Base-by-base conservation (phyloP, 2,329 filamentous ascomycete genomes). In the Aspergillus neoniger region DNA sequence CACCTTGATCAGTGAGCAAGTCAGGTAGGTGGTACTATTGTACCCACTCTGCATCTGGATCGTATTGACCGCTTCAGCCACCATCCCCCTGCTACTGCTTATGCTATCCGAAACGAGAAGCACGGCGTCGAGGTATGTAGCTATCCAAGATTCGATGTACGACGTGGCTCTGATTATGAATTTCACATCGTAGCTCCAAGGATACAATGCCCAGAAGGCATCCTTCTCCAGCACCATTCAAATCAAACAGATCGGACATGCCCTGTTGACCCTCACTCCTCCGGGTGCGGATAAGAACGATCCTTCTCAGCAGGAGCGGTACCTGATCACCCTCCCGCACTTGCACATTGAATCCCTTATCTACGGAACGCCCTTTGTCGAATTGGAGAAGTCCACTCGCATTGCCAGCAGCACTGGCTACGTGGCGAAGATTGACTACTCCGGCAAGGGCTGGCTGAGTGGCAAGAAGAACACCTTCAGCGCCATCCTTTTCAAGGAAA, bases 161-260 rank as follows among this genome's bases (percentile, higher is more conserved):
- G 32, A 2, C 32, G 30, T 15, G 48, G 12, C 9, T 55, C 23
- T 59, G 48, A 25, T 53, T 54, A 52, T 57, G 47, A 8, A 23
- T 25, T 21, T n/a, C 17, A 50, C 23, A 8, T 23, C 36, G 19
- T 67, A 81, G 69, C 76, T 89, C 21, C 82, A 87, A 80, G 94
- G 94, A 56, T 97, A 96, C 81, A 97, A 98, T 72, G 94, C 91
- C 15, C 95, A 98, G 74, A 98, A 96, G 77, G 93, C 94, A 4
- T 96, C 92, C 15, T 97, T 99, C 78, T 91, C 90, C 64, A 89
- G 90, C 68, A 96, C 94, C 48, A 97, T 98, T 76, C 90, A 94
- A 71, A 90, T 99, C 73, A 96, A 96, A 83, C 92, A 96, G 80
- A 89, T 96, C 68, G 94, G 94, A 38, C 93, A 97, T 73, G 93